Evolutionary conservation across 179 eudicot species (phyloP).

Genomic region (Spinacia oleracea): DNA sequence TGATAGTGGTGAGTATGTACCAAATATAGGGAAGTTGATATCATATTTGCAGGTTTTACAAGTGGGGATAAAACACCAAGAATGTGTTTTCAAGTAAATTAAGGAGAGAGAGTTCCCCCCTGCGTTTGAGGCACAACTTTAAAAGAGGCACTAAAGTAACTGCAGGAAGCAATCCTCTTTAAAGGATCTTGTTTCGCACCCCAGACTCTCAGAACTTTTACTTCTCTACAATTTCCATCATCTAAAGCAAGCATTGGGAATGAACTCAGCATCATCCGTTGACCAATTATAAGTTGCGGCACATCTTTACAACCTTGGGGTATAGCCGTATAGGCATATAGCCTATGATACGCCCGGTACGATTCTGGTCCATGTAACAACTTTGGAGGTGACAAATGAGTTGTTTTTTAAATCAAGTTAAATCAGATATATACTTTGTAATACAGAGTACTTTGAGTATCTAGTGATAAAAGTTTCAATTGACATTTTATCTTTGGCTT

Average conservation of each 20-base stretch:
- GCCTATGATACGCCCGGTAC: too few relatives aligned
- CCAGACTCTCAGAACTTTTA: background rate
- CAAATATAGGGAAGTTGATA: slow-evolving; percentile 15
- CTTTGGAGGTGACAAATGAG: too few relatives aligned
- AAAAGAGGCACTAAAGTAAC: background rate
- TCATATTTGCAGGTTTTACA: slow-evolving; percentile 21
- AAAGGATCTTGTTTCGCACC: background rate
- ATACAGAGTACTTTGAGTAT: too few relatives aligned
- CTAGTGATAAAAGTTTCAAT: too few relatives aligned
- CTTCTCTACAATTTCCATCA: too few relatives aligned
- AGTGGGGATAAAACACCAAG: background rate
- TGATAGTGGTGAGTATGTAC: slow-evolving; percentile 19
- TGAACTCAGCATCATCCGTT: background rate
- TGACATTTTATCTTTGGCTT: too few relatives aligned
- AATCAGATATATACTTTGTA: too few relatives aligned
- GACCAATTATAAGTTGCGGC: slow-evolving; percentile 3
- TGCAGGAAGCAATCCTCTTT: slow-evolving; percentile 22
- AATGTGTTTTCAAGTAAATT: background rate
- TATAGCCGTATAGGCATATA: too few relatives aligned
- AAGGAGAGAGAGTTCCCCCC: background rate
- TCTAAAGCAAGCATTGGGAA: slow-evolving; percentile 14
- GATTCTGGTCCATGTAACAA: too few relatives aligned
- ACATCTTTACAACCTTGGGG: background rate
- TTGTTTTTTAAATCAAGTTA: too few relatives aligned
- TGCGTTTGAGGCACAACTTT: background rate